These are phyloP conservation scores for Mariannaea elegans DNA, from an alignment of 2,329 filamentous ascomycete genomes.

Conservation along the genomic window DNA sequence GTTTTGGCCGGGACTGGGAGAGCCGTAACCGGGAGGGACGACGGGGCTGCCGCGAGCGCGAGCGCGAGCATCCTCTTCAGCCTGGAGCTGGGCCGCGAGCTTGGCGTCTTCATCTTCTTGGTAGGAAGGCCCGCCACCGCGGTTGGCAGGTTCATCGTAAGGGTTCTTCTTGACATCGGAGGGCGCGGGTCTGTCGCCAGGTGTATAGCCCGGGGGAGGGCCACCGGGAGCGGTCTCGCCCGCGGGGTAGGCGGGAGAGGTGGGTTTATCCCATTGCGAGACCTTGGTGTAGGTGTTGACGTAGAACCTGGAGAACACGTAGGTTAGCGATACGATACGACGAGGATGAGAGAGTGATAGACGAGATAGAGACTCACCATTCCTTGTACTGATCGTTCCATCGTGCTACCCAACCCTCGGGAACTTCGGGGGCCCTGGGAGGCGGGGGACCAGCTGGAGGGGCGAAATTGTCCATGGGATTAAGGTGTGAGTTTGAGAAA, in stretches of 20 bases:
- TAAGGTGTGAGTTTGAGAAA: slow-evolving; percentile 4
- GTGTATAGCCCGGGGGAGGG: slow-evolving; percentile 73
- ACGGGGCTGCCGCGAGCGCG: slow-evolving; percentile 42
- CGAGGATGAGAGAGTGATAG: neutral
- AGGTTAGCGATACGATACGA: slow-evolving; percentile 22
- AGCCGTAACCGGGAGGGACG: slow-evolving; percentile 46
- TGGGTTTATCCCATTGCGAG: slow-evolving; percentile 91
- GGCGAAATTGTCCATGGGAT: slow-evolving; percentile 64
- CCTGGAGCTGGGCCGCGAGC: slow-evolving; percentile 80
- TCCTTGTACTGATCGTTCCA: slow-evolving; percentile 91
- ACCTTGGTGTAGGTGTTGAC: slow-evolving; percentile 88
- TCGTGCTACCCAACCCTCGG: slow-evolving; percentile 79
- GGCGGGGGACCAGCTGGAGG: slow-evolving; percentile 65
- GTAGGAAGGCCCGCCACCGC: slow-evolving; percentile 45
- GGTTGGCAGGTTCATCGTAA: slow-evolving; percentile 59
- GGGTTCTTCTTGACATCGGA: slow-evolving; percentile 75
- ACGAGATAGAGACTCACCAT: slow-evolving; percentile 63
- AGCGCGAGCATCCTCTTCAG: slow-evolving; percentile 78
- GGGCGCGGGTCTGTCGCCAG: slow-evolving; percentile 50
- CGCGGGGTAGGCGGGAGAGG: slow-evolving; percentile 68
- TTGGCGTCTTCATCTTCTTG: slow-evolving; percentile 73
- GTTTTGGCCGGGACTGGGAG: slow-evolving; percentile 39
- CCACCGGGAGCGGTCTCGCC: slow-evolving; percentile 58
- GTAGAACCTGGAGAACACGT: slow-evolving; percentile 73
- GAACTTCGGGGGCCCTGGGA: slow-evolving; percentile 69